phyloP scores from a whole-genome alignment of 2,329 filamentous ascomycete species.

The Ophiostoma angusticollis region DNA sequence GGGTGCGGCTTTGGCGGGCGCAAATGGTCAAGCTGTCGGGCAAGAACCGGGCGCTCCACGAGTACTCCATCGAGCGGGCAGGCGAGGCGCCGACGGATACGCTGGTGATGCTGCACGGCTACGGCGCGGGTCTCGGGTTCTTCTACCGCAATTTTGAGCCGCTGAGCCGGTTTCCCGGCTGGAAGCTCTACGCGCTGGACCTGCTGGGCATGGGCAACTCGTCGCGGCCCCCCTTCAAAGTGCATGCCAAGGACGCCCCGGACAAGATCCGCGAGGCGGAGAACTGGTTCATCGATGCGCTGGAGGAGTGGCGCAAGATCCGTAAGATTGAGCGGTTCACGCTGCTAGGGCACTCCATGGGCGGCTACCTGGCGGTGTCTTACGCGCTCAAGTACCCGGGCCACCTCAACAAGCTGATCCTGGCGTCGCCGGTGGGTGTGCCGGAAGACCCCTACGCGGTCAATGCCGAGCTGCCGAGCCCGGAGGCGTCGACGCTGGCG shows the following conservation, averaged over 20 bases:
- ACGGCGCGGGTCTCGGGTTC: constrained; percentile 90
- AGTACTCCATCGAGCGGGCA: constrained; percentile 77
- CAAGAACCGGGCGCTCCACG: constrained; percentile 78
- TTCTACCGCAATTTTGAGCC: constrained; percentile 98
- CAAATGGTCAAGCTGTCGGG: constrained; percentile 74
- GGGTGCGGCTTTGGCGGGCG: constrained; percentile 74
- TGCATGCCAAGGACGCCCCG: constrained; percentile 71
- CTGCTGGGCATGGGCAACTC: constrained; percentile 92
- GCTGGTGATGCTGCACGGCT: constrained; percentile 91
- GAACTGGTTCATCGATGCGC: constrained; percentile 86
- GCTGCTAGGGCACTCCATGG: constrained; percentile 80
- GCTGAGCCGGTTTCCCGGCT: constrained; percentile 62
- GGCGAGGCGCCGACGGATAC: constrained; percentile 72
- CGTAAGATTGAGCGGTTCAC: constrained; percentile 89
- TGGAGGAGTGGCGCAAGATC: constrained; percentile 89
- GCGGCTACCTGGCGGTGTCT: constrained; percentile 87
- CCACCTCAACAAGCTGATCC: constrained; percentile 85
- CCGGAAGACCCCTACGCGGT: constrained; percentile 90
- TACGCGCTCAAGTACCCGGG: constrained; percentile 96
- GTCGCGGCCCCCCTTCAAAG: constrained; percentile 68
- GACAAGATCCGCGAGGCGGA: constrained; percentile 81
- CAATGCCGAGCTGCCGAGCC: constrained; percentile 66
- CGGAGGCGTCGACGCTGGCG: constrained; percentile 55
- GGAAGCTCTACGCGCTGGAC: constrained; percentile 89
- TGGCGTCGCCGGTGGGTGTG: constrained; percentile 87